Evolutionary conservation across 805 yeast genomes (phyloP), one percentile per base, ranked within the genome.

Genomic region (Candida gorgasii): DNA sequence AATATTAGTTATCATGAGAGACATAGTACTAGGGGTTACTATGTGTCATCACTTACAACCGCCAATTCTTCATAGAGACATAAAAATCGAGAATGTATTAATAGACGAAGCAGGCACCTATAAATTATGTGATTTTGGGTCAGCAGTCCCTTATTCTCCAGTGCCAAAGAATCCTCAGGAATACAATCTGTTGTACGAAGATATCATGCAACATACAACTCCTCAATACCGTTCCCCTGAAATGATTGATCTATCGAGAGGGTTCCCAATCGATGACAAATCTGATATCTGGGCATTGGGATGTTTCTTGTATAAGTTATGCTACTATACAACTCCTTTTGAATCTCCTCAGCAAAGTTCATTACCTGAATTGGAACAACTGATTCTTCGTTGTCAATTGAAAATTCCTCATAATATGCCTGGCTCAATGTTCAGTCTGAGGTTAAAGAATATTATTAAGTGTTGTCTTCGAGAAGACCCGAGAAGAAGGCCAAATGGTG

Each of bases 271-370:
- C 39, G 86, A 86, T 61, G 93, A 86, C 57, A 86, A 86, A 59
- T 79, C 88, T 39, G 95, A 86, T 59, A 76, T 86, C 16, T 86
- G 95, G 95, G 95, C 95, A 0, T 59, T 86, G 26, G 95, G 95
- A 9, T 78, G 86, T 19, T 83, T 86, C 49, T 61, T 86, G 24
- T 86, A 86, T 67, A 86, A 86, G 57, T 58, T 86, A 37, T 84
- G 93, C 55, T 86, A 84, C 60, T 86, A 84, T 53, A 86, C 87
- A 0, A 86, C 95, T 0, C 95, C 95, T 0, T 86, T 86, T 57
- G 95, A 86, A 59, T 69, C 59, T 63, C 63, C 64, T 1, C 44
- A 45, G n/a, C 75, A 70, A 31, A 46, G 47, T 5, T 53, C 66
- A 5, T 50, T 69, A 30, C 60, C 63, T 31, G 75, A 70, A 30